Conservation (phyloP, 2,329 filamentous ascomycete species). For the Ophiostoma ips region DNA sequence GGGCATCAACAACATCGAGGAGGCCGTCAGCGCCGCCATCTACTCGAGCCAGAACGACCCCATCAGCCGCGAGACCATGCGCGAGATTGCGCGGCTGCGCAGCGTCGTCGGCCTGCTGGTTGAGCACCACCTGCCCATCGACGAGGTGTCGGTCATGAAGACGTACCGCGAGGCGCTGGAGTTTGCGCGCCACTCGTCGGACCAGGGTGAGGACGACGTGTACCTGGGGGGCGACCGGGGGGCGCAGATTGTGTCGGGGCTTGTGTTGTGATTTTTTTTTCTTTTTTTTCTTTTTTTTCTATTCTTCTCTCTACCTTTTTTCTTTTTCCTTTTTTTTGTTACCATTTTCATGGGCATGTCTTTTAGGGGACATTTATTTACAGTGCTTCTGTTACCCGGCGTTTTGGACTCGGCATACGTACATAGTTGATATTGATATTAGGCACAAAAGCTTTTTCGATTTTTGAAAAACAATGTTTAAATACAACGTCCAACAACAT, state of each 20-base stretch:
- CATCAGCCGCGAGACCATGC: conserved; percentile 61
- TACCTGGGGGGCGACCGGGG: conserved; percentile 47
- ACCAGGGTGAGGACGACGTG: conserved; percentile 39
- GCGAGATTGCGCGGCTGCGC: conserved; percentile 74
- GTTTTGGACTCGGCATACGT: no score
- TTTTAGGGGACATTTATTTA: background rate
- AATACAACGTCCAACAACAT: no score
- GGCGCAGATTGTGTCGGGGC: conserved; percentile 31
- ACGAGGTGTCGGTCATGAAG: conserved; percentile 74
- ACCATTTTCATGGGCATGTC: no score
- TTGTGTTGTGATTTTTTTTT: conserved; percentile 12
- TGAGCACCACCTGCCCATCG: conserved; percentile 68
- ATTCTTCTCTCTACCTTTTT: background rate
- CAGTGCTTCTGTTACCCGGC: background rate
- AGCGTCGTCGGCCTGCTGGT: conserved; percentile 74
- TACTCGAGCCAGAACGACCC: conserved; percentile 93
- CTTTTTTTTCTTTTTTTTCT: background rate
- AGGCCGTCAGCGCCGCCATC: conserved; percentile 68
- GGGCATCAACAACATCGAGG: conserved; percentile 74
- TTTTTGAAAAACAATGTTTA: no score
- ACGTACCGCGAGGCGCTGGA: conserved; percentile 76
- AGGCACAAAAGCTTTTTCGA: no score
- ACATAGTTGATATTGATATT: no score
- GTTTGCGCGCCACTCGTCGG: conserved; percentile 44
- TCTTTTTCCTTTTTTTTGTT: background rate